Percentiles rank a stretch among this genome's conserved stretches.
Conservation (phyloP, 2,329 filamentous ascomycete genomes). For the Gaeumannomyces sp. region DNA sequence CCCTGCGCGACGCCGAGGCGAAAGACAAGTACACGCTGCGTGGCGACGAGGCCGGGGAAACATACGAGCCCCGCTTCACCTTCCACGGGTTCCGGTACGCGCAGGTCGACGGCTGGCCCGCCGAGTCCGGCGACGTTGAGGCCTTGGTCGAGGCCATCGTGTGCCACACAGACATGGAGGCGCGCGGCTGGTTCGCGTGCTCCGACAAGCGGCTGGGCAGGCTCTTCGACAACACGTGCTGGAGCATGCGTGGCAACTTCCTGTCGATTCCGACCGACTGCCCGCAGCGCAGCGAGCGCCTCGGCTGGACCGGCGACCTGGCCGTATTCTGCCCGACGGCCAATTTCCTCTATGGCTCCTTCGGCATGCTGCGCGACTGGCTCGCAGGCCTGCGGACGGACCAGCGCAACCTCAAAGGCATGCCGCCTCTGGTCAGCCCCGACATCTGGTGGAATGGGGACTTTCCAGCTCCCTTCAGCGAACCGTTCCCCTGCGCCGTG, state of each 20-base stretch:
- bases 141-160: constrained; percentile 24
- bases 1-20: constrained; percentile 37
- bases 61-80: constrained; percentile 43
- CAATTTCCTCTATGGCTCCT: constrained; percentile 47
- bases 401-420: constrained; percentile 25
- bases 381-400: constrained; percentile 36
- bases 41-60: constrained; percentile 13
- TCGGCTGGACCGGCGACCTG: constrained; percentile 48
- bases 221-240: constrained; percentile 47
- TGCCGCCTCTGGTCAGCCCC: constrained; percentile 26
- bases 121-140: constrained; percentile 13
- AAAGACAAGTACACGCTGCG: constrained; percentile 31
- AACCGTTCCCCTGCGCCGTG: constrained; percentile 8
- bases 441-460: constrained; percentile 15
- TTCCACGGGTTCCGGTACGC: constrained; percentile 49
- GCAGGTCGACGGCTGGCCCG: constrained; percentile 38
- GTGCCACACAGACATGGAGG: constrained; percentile 46
- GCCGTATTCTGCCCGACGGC: constrained; percentile 44
- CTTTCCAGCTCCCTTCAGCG: too few species aligned
- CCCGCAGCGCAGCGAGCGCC: constrained; percentile 47
- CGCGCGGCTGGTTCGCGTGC: constrained; percentile 43
- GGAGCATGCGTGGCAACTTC: constrained; percentile 56
- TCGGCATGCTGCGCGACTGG: constrained; percentile 45
- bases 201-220: constrained; percentile 46
- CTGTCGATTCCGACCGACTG: constrained; percentile 52